Evolutionary conservation across 2,329 filamentous ascomycete genomes (phyloP).

Genomic region (Aspergillus aculeatus): DNA sequence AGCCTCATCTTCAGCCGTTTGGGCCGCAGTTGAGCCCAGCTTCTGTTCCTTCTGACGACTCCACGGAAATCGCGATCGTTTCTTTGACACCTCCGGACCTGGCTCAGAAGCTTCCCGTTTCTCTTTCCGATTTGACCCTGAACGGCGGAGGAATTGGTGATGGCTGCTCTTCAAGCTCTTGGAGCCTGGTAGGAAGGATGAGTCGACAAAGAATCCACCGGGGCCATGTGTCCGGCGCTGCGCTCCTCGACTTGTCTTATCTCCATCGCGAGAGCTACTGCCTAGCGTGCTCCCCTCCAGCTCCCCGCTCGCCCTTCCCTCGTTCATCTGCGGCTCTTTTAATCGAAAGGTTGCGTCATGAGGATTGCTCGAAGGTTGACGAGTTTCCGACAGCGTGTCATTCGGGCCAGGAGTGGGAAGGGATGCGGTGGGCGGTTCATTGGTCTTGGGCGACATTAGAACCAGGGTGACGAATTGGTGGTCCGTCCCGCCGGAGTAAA

Average conservation of each 20-base stretch:
- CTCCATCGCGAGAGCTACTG: slow-evolving; percentile 37
- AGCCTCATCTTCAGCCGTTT: slow-evolving; percentile 9
- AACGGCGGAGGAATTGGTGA: slow-evolving; percentile 23
- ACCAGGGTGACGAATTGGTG: slow-evolving; percentile 18
- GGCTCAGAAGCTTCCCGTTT: slow-evolving; percentile 43
- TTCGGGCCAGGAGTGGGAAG: slow-evolving; percentile 18
- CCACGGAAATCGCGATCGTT: slow-evolving; percentile 36
- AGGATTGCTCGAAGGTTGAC: slow-evolving; percentile 7
- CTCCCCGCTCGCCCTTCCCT: slow-evolving; percentile 31
- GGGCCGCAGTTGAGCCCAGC: slow-evolving; percentile 9
- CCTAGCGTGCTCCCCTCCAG: slow-evolving; percentile 39
- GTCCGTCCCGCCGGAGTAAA: slow-evolving; percentile 23
- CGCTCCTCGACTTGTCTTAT: slow-evolving; percentile 23
- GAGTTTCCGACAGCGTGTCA: slow-evolving; percentile 7
- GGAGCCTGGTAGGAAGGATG: slow-evolving; percentile 32
- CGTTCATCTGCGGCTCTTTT: slow-evolving; percentile 25
- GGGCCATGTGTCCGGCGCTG: slow-evolving; percentile 34
- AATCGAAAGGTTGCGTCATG: slow-evolving; percentile 21
- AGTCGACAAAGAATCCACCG: slow-evolving; percentile 49
- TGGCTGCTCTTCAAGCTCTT: slow-evolving; percentile 27
- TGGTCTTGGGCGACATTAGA: slow-evolving; percentile 24
- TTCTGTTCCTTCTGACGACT: slow-evolving; percentile 34
- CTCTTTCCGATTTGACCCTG: slow-evolving; percentile 34
- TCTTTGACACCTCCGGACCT: slow-evolving; percentile 31
- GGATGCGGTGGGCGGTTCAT: slow-evolving; percentile 15